Base-by-base conservation (phyloP, 140 eudicot genomes). In the Artemisia princeps region DNA sequence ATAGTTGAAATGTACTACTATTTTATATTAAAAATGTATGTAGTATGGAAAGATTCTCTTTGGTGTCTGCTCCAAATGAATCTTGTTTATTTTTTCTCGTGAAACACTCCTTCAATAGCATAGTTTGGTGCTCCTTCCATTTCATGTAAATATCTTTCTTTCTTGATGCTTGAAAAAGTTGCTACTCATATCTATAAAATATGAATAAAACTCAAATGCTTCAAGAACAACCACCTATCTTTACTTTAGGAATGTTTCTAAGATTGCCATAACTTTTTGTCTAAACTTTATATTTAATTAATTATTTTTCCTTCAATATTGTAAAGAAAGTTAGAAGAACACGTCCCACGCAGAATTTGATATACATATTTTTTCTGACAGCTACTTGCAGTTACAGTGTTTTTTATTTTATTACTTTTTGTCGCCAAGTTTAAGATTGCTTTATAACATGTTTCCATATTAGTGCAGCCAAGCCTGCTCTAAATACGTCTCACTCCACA, bases 381-480 rank as follows among this genome's bases (percentile, higher is more conserved):
- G 54, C 70, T 63, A 5, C 64, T 37, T 26, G 17, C 19, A 33
- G 53, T 49, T 62, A 55, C 63, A 63, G 64, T 72, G 64, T 62
- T 46, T 70, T 57, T 30, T 60, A 57, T 55, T 57, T 17, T 17
- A 17, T 17, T 17, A 17, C 19, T 17, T 37, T 55, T 40, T 10
- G 46, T 68, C 44, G 56, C 46, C 23, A 22, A 46, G 28, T 57
- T 48, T 40, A 51, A 67, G 15, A 28, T 10, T 82, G 89, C 79
- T 37, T 37, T 70, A 79, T 86, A 84, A 60, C 82, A 77, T 78
- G 65, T 80, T 28, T 33, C 58, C 40, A 2, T 17, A 33, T 74
- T 74, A 22, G 67, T 76, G 70, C 89, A 88, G 94, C 54, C 81
- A 88, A 71, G 89, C 96, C 16, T 88, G 96, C 81, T 55, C 72